Conservation (phyloP, 768 basidiomycete species). For the Xanthoconium stramineum region DNA sequence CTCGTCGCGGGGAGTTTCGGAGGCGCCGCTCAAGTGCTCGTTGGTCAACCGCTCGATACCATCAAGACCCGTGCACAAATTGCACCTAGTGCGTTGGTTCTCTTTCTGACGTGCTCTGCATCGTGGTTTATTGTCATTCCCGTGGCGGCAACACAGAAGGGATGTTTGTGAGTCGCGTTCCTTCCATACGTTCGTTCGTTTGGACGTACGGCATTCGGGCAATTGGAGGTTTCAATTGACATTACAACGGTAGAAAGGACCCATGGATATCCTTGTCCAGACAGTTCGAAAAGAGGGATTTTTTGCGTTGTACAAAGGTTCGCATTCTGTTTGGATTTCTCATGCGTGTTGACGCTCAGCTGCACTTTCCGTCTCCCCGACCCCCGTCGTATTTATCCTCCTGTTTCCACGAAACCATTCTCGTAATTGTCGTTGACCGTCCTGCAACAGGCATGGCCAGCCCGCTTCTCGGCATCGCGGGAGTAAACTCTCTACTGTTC, state of each 20-base stretch:
- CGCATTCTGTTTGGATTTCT: conserved; percentile 1
- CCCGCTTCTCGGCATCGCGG: conserved; percentile 89
- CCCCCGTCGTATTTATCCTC: not conserved
- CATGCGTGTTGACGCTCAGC: not conserved
- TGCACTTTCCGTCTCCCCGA: not conserved
- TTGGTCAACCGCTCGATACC: conserved; percentile 91
- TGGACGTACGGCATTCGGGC: not conserved
- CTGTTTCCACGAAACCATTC: not conserved
- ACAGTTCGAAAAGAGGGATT: conserved; percentile 87
- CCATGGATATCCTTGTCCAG: conserved; percentile 83
- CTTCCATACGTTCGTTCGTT: not conserved
- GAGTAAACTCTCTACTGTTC: conserved; percentile 94
- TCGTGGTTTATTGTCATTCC: conserved; percentile 2
- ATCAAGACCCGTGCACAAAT: conserved; percentile 87
- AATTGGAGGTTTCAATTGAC: not conserved
- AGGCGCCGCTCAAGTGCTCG: conserved; percentile 92
- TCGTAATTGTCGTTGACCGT: not conserved
- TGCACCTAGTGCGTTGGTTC: conserved; percentile 64
- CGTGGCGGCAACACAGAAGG: conserved; percentile 46
- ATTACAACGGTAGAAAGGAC: conserved; percentile 64
- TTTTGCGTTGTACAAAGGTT: conserved; percentile 93
- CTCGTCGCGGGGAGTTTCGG: conserved; percentile 86
- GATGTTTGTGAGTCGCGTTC: conserved; percentile 78
- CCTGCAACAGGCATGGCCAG: conserved; percentile 67
- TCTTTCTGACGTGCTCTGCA: not conserved